A percentile compares a stretch with the other conserved stretches of the same genome.
Conservation (phyloP, 495 filamentous ascomycete species). For the Tuber calosporum region DNA sequence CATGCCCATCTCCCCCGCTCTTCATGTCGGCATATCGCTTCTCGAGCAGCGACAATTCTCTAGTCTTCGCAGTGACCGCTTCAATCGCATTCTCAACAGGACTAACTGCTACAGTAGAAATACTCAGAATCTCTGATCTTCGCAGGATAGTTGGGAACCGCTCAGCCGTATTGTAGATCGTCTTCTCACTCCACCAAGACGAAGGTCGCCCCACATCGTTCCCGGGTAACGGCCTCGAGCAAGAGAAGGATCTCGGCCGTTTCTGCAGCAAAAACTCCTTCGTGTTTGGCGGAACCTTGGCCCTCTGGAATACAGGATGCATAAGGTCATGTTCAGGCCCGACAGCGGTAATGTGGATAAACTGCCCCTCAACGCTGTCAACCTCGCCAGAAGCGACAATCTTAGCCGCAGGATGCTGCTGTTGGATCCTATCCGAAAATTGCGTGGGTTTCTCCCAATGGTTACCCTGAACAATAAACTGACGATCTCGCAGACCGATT, state of each 20-base stretch:
- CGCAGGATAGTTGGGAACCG: slow-evolving; percentile 86
- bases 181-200: slow-evolving; percentile 76
- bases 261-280: slow-evolving; percentile 66
- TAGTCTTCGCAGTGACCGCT: slow-evolving; percentile 81
- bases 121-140: slow-evolving; percentile 71
- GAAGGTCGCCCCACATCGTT: slow-evolving; percentile 18
- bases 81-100: slow-evolving; percentile 84
- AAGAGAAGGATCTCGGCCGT: slow-evolving; percentile 32
- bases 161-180: slow-evolving; percentile 74
- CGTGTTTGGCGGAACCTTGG: slow-evolving; percentile 71
- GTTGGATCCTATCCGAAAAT: slow-evolving; percentile 88
- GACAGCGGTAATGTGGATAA: slow-evolving; percentile 72
- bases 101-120: slow-evolving; percentile 58
- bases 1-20: slow-evolving; percentile 60
- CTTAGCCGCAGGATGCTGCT: slow-evolving; percentile 81
- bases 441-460: slow-evolving; percentile 65
- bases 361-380: slow-evolving; percentile 78
- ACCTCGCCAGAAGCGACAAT: slow-evolving; percentile 64
- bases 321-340: slow-evolving; percentile 70
- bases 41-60: slow-evolving; percentile 69
- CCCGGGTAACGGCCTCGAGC: slow-evolving; percentile 25
- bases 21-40: slow-evolving; percentile 69
- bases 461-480: slow-evolving; percentile 82
- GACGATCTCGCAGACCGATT: slow-evolving; percentile 69
- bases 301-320: slow-evolving; percentile 82